A percentile compares a stretch with the other conserved stretches of the same genome.
These are phyloP conservation scores for Pythium oligandrum DNA, from an alignment of 352 stramenopile species.

Conservation along the genomic window DNA sequence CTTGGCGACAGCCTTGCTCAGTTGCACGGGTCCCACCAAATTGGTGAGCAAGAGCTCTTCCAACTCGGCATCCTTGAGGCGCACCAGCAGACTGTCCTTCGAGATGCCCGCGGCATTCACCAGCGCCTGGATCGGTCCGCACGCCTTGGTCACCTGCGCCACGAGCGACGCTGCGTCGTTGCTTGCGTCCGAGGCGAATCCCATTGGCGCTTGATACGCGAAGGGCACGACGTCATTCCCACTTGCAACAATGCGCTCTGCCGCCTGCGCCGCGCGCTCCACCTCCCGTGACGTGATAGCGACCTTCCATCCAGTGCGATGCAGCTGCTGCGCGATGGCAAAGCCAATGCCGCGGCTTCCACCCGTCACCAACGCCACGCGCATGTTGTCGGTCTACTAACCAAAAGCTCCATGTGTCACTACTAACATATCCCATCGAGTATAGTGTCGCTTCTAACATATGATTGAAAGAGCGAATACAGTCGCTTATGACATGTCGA, in stretches of 20 bases:
- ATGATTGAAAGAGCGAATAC: too few relatives aligned
- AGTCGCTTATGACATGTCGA: too few relatives aligned
- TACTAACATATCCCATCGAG: too few relatives aligned
- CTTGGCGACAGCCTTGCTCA: conserved; percentile 72
- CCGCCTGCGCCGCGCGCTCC: conserved; percentile 44
- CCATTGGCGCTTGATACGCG: conserved; percentile 46
- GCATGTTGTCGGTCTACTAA: too few relatives aligned
- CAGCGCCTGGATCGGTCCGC: conserved; percentile 48
- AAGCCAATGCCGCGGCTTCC: conserved; percentile 79
- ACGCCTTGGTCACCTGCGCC: conserved; percentile 27
- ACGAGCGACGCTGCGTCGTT: conserved; percentile 30
- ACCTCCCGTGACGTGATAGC: conserved; percentile 68
- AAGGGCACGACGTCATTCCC: conserved; percentile 37
- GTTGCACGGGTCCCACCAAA: conserved; percentile 62
- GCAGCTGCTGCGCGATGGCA: conserved; percentile 59
- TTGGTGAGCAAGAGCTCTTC: conserved; percentile 73
- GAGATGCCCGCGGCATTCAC: conserved; percentile 73
- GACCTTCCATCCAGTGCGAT: conserved; percentile 57
- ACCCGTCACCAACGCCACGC: conserved; percentile 65
- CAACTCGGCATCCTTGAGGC: conserved; percentile 53
- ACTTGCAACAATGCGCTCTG: conserved; percentile 26
- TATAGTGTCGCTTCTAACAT: too few relatives aligned
- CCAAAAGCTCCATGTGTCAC: too few relatives aligned
- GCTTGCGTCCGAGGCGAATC: conserved; percentile 6
- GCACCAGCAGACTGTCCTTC: conserved; percentile 65